Evolutionary conservation across 2,329 filamentous ascomycete species (phyloP).

Genomic region (Chrysoporthe austroafricana): DNA sequence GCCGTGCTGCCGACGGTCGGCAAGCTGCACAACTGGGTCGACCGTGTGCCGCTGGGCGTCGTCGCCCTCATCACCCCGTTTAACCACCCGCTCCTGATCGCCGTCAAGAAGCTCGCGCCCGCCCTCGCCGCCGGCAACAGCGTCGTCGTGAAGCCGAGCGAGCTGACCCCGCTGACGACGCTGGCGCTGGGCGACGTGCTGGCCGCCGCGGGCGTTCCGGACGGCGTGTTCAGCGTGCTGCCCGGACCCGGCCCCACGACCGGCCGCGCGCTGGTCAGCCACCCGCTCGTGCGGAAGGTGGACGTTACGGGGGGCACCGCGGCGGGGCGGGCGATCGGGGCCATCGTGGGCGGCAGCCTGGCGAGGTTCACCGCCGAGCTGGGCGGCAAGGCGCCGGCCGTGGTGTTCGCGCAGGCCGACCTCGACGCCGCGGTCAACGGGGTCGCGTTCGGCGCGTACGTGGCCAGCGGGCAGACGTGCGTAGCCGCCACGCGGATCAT

Average conservation of each 20-base stretch:
- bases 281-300: conserved; percentile 62
- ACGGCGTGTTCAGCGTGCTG: conserved; percentile 69
- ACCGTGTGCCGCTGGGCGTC: conserved; percentile 60
- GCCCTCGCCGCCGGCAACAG: conserved; percentile 63
- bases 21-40: conserved; percentile 60
- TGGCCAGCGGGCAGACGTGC: conserved; percentile 60
- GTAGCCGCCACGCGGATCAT: conserved; percentile 77
- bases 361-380: conserved; percentile 73
- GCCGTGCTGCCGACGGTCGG: conserved; percentile 67
- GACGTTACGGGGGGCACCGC: conserved; percentile 76
- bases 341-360: conserved; percentile 67
- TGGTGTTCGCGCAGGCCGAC: conserved; percentile 69
- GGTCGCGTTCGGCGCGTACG: conserved; percentile 63
- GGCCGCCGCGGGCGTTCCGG: conserved; percentile 69
- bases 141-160: conserved; percentile 64
- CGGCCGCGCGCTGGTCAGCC: conserved; percentile 57
- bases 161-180: conserved; percentile 65
- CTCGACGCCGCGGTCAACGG: conserved; percentile 70
- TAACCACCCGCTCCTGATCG: conserved; percentile 62
- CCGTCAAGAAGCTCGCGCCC: conserved; percentile 63
- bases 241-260: conserved; percentile 58
- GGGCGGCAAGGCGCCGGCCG: conserved; percentile 71
- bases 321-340: conserved; percentile 70
- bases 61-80: conserved; percentile 61
- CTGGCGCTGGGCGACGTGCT: conserved; percentile 63